Evolutionary conservation across 2,329 filamentous ascomycete species (phyloP).

Genomic region (Didymella exigua): DNA sequence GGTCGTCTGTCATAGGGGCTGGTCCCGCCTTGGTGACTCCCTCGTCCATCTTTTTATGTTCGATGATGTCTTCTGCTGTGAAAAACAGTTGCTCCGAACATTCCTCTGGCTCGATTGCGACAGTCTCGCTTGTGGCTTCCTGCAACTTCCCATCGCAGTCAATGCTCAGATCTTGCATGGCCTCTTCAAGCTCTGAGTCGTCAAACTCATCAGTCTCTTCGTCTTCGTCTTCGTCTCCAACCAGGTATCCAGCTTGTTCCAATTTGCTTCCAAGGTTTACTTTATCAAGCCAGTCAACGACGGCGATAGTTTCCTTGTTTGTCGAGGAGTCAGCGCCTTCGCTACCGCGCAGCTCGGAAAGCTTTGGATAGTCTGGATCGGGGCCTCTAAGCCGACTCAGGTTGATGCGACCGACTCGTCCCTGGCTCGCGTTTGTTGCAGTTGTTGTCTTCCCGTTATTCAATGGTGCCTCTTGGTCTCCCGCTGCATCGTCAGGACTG

Average conservation of each 20-base stretch:
- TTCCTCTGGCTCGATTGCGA: background rate
- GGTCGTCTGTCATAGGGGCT: background rate
- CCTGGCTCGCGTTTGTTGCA: background rate
- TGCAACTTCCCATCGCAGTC: conserved; percentile 8
- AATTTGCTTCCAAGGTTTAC: background rate
- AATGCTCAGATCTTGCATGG: conserved; percentile 22
- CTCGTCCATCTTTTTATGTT: background rate
- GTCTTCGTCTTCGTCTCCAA: background rate
- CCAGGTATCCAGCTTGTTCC: background rate
- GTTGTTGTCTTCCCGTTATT: background rate
- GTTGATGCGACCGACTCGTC: conserved; percentile 31
- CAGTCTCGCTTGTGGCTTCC: background rate
- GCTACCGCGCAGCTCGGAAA: conserved; percentile 8
- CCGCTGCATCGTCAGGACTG: background rate
- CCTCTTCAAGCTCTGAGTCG: conserved; percentile 38
- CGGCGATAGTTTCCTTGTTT: conserved; percentile 1
- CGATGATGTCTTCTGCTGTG: background rate
- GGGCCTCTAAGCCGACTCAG: conserved; percentile 17
- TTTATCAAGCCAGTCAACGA: background rate
- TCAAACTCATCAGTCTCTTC: conserved; percentile 23
- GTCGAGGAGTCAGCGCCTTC: background rate
- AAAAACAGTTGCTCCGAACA: background rate
- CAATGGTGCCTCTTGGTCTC: background rate
- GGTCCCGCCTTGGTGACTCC: background rate
- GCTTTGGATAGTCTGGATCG: conserved; percentile 28